Conservation (phyloP, 345 rosid species). For the Angophora floribunda region DNA sequence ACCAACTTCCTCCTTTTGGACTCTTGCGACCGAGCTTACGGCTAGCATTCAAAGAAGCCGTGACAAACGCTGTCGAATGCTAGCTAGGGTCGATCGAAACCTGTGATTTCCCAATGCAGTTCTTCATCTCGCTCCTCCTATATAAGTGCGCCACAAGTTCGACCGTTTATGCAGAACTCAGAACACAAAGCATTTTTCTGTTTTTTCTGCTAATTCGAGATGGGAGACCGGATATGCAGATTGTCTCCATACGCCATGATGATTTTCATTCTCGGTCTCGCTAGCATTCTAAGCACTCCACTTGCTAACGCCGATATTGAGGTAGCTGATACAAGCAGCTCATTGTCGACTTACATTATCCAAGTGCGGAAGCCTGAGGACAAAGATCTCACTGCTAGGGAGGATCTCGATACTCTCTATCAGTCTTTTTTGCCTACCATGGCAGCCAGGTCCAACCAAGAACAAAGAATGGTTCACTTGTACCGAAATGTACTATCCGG, state of each 20-base stretch:
- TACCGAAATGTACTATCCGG: conserved; percentile 17
- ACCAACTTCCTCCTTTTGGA: neutral
- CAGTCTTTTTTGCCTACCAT: conserved; percentile 16
- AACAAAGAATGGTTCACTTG: conserved; percentile 7
- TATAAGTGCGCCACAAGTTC: neutral
- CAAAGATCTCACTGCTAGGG: neutral
- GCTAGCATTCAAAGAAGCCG: neutral
- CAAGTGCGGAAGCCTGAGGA: conserved; percentile 15
- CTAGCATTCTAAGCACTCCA: neutral
- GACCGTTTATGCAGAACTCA: neutral
- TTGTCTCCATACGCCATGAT: neutral
- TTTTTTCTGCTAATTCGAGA: neutral
- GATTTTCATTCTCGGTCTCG: neutral
- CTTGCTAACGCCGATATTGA: neutral
- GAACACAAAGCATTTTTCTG: neutral
- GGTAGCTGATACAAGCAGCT: neutral
- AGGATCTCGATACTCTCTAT: conserved; percentile 8
- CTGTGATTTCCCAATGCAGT: neutral
- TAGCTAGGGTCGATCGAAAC: neutral
- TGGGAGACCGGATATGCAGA: neutral
- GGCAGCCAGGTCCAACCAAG: neutral
- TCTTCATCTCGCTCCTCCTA: neutral
- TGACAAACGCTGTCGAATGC: neutral
- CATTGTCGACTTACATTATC: conserved; percentile 22
- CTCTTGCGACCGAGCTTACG: neutral